Evolutionary conservation across 2,329 filamentous ascomycete genomes (phyloP).

Genomic region (Aspergillus costaricaensis): DNA sequence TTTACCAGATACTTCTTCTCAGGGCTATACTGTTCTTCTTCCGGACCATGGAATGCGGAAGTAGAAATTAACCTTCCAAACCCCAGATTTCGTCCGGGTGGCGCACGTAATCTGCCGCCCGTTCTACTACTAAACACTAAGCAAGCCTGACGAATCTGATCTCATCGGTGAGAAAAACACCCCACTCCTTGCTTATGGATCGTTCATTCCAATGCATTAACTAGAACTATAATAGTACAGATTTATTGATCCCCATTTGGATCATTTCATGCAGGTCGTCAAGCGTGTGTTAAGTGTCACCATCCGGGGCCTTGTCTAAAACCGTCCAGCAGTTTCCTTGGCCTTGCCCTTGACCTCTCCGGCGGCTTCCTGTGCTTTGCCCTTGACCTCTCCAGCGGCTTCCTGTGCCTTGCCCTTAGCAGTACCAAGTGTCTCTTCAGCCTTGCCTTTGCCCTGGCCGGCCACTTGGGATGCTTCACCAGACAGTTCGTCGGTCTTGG

Average conservation of each 20-base stretch:
- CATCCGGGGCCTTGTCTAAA: background rate
- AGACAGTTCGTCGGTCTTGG: conserved; percentile 21
- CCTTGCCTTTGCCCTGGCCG: conserved; percentile 19
- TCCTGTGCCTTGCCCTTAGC: conserved; percentile 22
- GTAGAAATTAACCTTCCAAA: background rate
- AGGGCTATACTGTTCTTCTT: background rate
- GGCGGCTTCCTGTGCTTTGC: conserved; percentile 18
- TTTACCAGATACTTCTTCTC: background rate
- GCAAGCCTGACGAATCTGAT: background rate
- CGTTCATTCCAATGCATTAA: background rate
- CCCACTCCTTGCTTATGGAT: background rate
- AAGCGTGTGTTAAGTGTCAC: background rate
- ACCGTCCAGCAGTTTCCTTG: conserved; percentile 25
- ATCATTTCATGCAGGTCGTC: background rate
- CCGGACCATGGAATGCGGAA: background rate
- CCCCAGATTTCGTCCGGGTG: background rate
- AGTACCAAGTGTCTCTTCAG: conserved; percentile 14
- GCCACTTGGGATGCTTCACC: conserved; percentile 10
- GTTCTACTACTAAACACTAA: background rate
- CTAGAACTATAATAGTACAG: background rate
- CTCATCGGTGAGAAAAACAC: background rate
- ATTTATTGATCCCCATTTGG: background rate
- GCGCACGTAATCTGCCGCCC: background rate
- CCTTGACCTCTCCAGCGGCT: conserved; percentile 18
- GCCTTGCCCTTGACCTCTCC: conserved; percentile 26